These are phyloP conservation scores for Ascoidea rubescens DNA, from an alignment of 805 yeast genomes.

Conservation along the genomic window DNA sequence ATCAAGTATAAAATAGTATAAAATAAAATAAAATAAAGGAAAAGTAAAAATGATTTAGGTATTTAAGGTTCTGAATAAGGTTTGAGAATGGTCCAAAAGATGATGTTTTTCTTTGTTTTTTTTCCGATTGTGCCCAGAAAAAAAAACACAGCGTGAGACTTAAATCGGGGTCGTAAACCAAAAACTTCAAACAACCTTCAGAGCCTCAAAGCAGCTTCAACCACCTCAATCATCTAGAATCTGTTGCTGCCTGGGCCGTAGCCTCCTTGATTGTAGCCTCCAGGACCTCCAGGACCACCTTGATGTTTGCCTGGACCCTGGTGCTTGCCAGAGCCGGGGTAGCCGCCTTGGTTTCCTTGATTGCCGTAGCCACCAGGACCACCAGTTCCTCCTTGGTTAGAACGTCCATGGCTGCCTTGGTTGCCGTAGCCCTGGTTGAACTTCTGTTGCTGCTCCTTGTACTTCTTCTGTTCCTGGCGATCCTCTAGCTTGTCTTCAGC, in stretches of 20 bases:
- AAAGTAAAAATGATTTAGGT: too few relatives aligned
- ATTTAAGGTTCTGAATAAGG: too few relatives aligned
- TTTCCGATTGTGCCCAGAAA: too few relatives aligned
- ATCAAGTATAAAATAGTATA: too few relatives aligned
- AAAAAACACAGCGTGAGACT: too few relatives aligned
- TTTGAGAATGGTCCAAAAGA: too few relatives aligned
- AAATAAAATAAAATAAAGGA: too few relatives aligned
- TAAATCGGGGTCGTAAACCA: too few relatives aligned
- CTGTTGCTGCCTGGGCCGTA: not conserved
- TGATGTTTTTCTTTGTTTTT: too few relatives aligned
- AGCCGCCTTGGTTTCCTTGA: not conserved
- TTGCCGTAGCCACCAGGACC: not conserved
- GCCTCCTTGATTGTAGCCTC: not conserved
- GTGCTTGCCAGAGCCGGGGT: not conserved
- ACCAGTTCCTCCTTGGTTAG: not conserved
- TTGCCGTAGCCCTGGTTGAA: not conserved
- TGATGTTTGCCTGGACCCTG: not conserved
- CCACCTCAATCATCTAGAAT: not conserved
- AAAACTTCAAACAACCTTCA: too few relatives aligned
- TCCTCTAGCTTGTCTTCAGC: conserved; percentile 19
- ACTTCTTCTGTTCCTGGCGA: not conserved
- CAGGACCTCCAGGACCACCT: not conserved
- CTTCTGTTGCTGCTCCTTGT: not conserved
- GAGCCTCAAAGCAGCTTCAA: not conserved
- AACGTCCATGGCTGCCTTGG: not conserved